Conservation (phyloP, 2,329 filamentous ascomycete genomes). For the Alternaria rosae region DNA sequence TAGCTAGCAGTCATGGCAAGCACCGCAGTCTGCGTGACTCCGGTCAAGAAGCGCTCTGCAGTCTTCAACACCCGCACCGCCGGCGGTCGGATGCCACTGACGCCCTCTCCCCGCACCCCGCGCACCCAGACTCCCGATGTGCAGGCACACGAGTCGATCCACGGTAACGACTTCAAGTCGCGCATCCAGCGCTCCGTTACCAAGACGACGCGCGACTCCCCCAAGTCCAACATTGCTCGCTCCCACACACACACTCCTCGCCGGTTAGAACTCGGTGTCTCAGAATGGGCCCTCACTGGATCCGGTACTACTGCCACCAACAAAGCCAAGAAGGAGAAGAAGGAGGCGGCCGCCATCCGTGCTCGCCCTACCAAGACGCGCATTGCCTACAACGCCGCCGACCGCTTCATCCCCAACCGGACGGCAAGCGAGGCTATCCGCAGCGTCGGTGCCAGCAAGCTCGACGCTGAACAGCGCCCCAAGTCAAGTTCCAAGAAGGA, state of each 20-base stretch:
- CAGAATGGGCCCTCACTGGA: slow-evolving; percentile 88
- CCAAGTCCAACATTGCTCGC: slow-evolving; percentile 94
- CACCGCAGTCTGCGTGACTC: slow-evolving; percentile 77
- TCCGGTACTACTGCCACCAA: slow-evolving; percentile 65
- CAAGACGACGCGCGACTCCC: slow-evolving; percentile 78
- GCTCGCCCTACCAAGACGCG: slow-evolving; percentile 48
- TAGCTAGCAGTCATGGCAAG: slow-evolving; percentile 74
- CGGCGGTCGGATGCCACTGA: slow-evolving; percentile 92
- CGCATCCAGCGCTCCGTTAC: slow-evolving; percentile 76
- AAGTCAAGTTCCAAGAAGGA: slow-evolving; percentile 75
- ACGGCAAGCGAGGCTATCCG: slow-evolving; percentile 86
- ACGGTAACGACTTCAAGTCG: slow-evolving; percentile 73
- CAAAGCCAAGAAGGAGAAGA: slow-evolving; percentile 48
- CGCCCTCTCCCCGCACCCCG: slow-evolving; percentile 78
- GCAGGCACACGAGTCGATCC: slow-evolving; percentile 73
- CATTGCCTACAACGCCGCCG: slow-evolving; percentile 71
- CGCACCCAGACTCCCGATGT: slow-evolving; percentile 58
- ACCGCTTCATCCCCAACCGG: slow-evolving; percentile 96
- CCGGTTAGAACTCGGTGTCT: slow-evolving; percentile 88
- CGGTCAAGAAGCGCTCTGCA: slow-evolving; percentile 91
- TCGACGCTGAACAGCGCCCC: slow-evolving; percentile 66
- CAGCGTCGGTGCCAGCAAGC: slow-evolving; percentile 82
- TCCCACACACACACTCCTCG: slow-evolving; percentile 72
- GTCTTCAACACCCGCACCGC: slow-evolving; percentile 92
- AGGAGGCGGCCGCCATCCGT: slow-evolving; percentile 40